Evolutionary conservation across 164 flowering plant genomes (phyloP).

Genomic region (Chloranthus sessilifolius): DNA sequence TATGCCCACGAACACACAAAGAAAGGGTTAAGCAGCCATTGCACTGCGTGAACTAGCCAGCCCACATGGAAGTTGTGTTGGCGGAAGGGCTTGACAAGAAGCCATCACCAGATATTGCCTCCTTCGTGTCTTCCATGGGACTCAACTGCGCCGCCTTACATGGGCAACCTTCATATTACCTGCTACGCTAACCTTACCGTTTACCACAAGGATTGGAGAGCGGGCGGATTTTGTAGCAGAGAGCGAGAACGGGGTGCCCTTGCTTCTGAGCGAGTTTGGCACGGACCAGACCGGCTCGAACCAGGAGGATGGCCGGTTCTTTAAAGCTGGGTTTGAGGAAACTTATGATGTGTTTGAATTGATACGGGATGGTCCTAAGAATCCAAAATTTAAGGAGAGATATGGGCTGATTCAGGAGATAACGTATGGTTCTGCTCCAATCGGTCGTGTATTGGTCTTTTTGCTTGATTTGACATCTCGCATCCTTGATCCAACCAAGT

Average conservation of each 20-base stretch:
- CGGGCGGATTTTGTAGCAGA: constrained; percentile 22
- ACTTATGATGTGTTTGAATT: constrained; percentile 30
- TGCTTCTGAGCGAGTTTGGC: constrained; percentile 56
- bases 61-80: constrained; percentile 37
- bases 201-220: constrained; percentile 3
- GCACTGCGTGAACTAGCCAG: constrained; percentile 44
- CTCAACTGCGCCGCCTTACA: constrained; percentile 54
- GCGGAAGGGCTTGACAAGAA: constrained; percentile 43
- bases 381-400: constrained; percentile 20
- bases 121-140: constrained; percentile 21
- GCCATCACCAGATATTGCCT: constrained; percentile 28
- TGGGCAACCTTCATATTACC: constrained; percentile 37
- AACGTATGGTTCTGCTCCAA: constrained; percentile 42
- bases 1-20: constrained; percentile 36
- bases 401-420: constrained; percentile 22
- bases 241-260: constrained; percentile 27
- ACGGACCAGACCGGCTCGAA: constrained; percentile 31
- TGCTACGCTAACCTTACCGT: constrained; percentile 17
- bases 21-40: constrained; percentile 32
- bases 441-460: too few relatives aligned
- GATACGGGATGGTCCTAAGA: constrained; percentile 31
- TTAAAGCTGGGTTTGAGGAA: constrained; percentile 29
- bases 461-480: too few relatives aligned
- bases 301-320: constrained; percentile 30
- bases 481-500: too few relatives aligned